Evolutionary conservation across 2,329 filamentous ascomycete genomes (phyloP).

Genomic region (Claviceps africana): DNA sequence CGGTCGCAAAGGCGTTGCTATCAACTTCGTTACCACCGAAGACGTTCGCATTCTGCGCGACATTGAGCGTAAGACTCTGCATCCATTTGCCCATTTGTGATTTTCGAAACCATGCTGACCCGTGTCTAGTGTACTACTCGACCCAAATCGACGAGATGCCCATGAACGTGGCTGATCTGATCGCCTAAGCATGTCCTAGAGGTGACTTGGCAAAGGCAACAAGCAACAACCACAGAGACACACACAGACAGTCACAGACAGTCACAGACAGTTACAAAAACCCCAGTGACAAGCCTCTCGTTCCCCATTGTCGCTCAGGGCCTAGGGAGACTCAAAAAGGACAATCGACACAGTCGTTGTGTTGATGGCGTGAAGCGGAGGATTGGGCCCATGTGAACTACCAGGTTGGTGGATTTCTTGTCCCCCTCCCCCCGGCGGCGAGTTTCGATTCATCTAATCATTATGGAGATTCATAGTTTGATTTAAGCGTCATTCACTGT

Average conservation of each 20-base stretch:
- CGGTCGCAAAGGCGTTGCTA: conserved; percentile 94
- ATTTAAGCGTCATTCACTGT: background rate
- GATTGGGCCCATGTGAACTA: conserved; percentile 8
- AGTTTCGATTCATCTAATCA: background rate
- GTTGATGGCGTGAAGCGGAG: conserved; percentile 5
- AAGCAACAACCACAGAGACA: background rate
- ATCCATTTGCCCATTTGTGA: conserved; percentile 9
- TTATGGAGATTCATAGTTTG: conserved; percentile 1
- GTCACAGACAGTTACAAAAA: background rate
- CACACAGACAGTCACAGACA: background rate
- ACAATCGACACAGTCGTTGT: background rate
- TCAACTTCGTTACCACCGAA: conserved; percentile 98
- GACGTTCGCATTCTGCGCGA: conserved; percentile 95
- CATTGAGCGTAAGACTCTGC: conserved; percentile 64
- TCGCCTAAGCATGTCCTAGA: conserved; percentile 26
- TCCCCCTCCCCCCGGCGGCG: background rate
- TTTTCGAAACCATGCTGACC: conserved; percentile 18
- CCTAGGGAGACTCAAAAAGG: background rate
- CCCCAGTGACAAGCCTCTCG: background rate
- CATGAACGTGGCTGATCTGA: conserved; percentile 70
- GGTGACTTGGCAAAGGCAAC: background rate
- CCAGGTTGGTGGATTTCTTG: conserved; percentile 6
- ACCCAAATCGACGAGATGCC: conserved; percentile 98
- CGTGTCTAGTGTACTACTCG: conserved; percentile 65
- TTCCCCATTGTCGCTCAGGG: background rate